Evolutionary conservation across 805 yeast species (phyloP).

Genomic region (Cyberlindnera xylosilytica): DNA sequence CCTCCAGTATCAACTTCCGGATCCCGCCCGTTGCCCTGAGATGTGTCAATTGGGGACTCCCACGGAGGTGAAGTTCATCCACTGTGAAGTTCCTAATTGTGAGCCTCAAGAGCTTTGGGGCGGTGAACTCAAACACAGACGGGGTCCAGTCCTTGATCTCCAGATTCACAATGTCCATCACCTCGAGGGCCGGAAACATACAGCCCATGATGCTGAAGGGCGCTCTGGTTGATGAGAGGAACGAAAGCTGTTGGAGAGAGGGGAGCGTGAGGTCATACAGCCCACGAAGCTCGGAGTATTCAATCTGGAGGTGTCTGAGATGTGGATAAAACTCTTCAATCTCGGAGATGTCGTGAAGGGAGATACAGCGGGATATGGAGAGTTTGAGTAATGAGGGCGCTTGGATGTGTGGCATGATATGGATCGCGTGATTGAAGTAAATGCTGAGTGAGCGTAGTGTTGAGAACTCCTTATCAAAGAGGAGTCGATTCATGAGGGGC

Average conservation of each 20-base stretch:
- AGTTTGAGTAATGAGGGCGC: constrained; percentile 11
- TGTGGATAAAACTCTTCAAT: constrained; percentile 10
- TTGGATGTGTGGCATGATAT: constrained; percentile 11
- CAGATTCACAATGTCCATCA: constrained; percentile 15
- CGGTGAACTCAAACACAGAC: constrained; percentile 11
- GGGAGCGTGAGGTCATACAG: constrained; percentile 4
- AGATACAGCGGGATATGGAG: constrained; percentile 13
- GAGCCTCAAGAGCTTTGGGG: constrained; percentile 4
- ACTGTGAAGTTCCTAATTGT: neutral
- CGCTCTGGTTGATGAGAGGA: constrained; percentile 16
- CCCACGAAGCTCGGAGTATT: constrained; percentile 14
- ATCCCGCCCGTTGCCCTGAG: constrained; percentile 1
- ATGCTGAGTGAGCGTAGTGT: constrained; percentile 9
- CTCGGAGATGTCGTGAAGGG: constrained; percentile 4
- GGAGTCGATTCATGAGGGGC: constrained; percentile 9
- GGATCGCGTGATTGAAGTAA: constrained; percentile 13
- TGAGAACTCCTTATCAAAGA: constrained; percentile 6
- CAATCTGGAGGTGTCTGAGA: constrained; percentile 8
- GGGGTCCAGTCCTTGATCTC: constrained; percentile 10
- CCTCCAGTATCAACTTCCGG: neutral
- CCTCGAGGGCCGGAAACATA: constrained; percentile 11
- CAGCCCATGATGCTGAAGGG: constrained; percentile 15
- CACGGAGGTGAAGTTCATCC: neutral
- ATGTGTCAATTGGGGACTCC: constrained; percentile 2
- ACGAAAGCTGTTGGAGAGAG: constrained; percentile 1